Evolutionary conservation across 257 asterid genomes (phyloP).

Genomic region (Cordia subcordata): DNA sequence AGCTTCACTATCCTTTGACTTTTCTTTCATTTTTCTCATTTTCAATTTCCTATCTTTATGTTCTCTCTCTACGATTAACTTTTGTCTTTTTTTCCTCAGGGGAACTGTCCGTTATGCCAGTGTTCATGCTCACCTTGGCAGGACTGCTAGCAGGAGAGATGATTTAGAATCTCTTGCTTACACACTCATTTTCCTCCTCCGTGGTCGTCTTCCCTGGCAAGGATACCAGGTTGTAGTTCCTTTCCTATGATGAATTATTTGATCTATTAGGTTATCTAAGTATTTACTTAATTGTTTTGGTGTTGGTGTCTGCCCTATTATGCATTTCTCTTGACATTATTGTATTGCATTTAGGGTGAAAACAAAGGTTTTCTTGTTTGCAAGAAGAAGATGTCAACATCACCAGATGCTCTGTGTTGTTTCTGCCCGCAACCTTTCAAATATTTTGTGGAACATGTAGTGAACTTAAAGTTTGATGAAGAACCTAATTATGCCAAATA

Average conservation of each 20-base stretch:
- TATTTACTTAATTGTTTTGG: constrained; percentile 2
- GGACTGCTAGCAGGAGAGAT: constrained; percentile 74
- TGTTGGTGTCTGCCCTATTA: background rate
- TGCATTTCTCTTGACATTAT: background rate
- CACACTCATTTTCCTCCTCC: constrained; percentile 59
- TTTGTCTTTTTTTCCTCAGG: constrained; percentile 22
- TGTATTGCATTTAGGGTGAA: background rate
- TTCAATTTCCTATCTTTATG: background rate
- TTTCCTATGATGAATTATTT: too few species aligned
- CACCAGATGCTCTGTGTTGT: background rate
- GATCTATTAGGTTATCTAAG: background rate
- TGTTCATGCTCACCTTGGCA: constrained; percentile 71
- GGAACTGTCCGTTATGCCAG: constrained; percentile 80
- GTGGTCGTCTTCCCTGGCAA: constrained; percentile 76
- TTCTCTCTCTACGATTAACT: background rate
- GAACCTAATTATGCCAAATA: constrained; percentile 1
- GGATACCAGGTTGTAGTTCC: constrained; percentile 47
- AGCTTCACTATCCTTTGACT: background rate
- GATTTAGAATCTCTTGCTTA: constrained; percentile 78
- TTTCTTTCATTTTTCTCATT: too few species aligned
- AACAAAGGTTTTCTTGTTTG: background rate
- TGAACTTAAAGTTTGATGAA: background rate
- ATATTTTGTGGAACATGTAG: background rate
- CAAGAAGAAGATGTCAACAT: background rate
- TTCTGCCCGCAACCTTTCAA: background rate